Conservation (phyloP, 257 asterid species). For the Gentiana macrophylla region DNA sequence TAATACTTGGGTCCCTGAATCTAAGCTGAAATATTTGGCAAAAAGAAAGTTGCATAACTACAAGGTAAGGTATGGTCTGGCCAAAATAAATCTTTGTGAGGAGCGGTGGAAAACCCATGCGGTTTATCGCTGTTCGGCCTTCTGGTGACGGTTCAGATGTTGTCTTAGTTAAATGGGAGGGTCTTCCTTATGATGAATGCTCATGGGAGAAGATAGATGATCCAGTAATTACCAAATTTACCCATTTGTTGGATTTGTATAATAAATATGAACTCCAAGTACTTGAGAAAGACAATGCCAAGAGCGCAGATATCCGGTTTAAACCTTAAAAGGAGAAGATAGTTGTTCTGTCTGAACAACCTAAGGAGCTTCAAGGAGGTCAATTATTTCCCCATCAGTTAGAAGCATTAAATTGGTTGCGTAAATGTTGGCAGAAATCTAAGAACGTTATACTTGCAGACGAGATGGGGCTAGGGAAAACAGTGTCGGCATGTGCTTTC, state of each 20-base stretch:
- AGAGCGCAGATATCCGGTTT: constrained; percentile 29
- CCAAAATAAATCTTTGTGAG: constrained; percentile 61
- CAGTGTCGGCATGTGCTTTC: constrained; percentile 93
- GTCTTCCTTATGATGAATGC: constrained; percentile 91
- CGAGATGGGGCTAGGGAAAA: constrained; percentile 99
- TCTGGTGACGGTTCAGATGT: constrained; percentile 53
- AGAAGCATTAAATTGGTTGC: constrained; percentile 97
- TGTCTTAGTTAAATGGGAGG: constrained; percentile 76
- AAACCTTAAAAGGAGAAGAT: constrained; percentile 33
- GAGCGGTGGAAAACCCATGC: constrained; percentile 88
- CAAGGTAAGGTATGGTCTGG: constrained; percentile 76
- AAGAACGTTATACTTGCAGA: constrained; percentile 97
- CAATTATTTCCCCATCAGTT: constrained; percentile 88
- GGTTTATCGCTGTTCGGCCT: constrained; percentile 62
- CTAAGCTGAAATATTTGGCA: constrained; percentile 67
- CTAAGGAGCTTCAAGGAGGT: constrained; percentile 78
- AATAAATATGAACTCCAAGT: constrained; percentile 62
- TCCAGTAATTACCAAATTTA: constrained; percentile 47
- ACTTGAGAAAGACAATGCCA: constrained; percentile 33
- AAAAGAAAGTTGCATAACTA: constrained; percentile 86
- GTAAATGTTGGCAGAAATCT: constrained; percentile 84
- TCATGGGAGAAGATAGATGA: constrained; percentile 90
- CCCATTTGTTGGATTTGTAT: constrained; percentile 60
- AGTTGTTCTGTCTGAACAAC: constrained; percentile 75
- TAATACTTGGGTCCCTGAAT: constrained; percentile 78